Evolutionary conservation across 2,329 filamentous ascomycete species (phyloP).

Genomic region (Aphanocladium album): DNA sequence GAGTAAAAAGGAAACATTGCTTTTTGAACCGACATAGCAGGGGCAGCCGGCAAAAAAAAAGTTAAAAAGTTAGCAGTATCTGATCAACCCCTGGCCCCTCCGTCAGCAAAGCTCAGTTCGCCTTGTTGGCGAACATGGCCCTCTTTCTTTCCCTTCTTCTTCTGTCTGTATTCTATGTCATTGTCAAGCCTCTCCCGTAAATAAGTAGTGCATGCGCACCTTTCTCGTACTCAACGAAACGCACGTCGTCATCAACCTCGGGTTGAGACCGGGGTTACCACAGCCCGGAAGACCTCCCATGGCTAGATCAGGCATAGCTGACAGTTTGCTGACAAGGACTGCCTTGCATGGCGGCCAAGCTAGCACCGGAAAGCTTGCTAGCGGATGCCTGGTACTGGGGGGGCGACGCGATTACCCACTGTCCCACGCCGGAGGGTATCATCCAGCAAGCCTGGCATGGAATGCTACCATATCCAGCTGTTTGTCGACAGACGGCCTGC

Average conservation of each 20-base stretch:
- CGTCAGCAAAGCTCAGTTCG: background rate
- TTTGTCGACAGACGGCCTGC: too few relatives aligned
- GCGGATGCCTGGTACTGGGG: background rate
- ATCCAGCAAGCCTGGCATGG: background rate
- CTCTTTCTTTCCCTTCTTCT: background rate
- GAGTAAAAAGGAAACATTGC: background rate
- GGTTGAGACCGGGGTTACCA: background rate
- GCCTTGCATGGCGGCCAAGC: background rate
- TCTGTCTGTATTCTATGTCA: too few relatives aligned
- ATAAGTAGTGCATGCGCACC: background rate
- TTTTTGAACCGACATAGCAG: background rate
- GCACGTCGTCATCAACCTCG: conserved; percentile 4
- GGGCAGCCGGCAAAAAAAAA: background rate
- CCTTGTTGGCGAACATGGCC: background rate
- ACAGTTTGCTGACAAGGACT: background rate
- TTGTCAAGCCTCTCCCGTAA: background rate
- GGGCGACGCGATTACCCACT: background rate
- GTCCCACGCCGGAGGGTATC: background rate
- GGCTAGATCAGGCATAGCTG: background rate
- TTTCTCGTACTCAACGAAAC: background rate
- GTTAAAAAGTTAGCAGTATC: background rate
- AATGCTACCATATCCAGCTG: background rate
- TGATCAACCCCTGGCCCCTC: background rate
- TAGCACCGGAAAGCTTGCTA: background rate
- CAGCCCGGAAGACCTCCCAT: background rate